phyloP scores from a whole-genome alignment of 2,329 filamentous ascomycete species.

The Phialophora chinensis region DNA sequence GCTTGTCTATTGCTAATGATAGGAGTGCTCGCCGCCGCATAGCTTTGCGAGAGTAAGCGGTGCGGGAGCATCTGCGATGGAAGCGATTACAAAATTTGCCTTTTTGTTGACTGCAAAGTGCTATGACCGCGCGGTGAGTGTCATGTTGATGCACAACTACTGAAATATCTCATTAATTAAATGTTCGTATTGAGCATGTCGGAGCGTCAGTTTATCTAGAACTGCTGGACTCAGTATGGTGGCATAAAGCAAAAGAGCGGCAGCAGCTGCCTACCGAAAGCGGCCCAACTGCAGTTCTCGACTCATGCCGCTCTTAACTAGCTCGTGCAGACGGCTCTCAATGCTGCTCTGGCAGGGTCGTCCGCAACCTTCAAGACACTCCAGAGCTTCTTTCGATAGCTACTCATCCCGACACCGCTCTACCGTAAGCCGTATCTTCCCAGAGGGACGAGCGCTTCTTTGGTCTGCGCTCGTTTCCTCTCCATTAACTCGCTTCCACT shows the following conservation, averaged over 20 bases:
- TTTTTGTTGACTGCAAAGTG: background rate
- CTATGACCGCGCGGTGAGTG: background rate
- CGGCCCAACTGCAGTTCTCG: background rate
- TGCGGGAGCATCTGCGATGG: no score
- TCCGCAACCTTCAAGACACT: background rate
- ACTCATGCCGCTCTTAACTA: background rate
- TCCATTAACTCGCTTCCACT: no score
- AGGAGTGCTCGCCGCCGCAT: background rate
- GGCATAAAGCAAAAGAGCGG: background rate
- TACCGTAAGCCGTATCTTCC: background rate
- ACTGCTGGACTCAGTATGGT: background rate
- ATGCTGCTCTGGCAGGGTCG: background rate
- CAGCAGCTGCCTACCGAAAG: background rate
- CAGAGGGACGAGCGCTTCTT: conserved; percentile 4
- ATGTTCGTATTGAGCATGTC: background rate
- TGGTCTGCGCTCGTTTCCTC: background rate
- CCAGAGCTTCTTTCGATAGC: background rate
- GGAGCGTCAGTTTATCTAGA: background rate
- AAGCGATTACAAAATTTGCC: background rate
- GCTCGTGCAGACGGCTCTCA: background rate
- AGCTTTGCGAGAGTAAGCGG: no score
- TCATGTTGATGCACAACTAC: background rate
- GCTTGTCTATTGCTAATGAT: background rate
- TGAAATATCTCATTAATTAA: background rate
- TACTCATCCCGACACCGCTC: background rate